Base-by-base conservation (phyloP, 1,284 basidiomycete genomes). In the Mycena citricolor region DNA sequence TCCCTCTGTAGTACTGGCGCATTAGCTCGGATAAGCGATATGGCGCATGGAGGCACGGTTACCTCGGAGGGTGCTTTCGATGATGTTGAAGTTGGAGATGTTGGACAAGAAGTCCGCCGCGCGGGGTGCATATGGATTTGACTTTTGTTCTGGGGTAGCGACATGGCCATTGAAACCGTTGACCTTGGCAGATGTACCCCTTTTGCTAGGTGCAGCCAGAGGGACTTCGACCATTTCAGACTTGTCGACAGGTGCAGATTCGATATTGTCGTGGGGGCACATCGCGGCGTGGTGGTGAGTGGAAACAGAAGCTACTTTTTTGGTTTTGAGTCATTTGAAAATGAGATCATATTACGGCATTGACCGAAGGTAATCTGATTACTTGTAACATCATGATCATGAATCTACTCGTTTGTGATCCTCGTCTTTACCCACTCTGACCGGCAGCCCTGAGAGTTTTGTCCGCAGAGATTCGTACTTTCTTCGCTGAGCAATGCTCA, bases 31-130 rank as follows among this genome's bases (percentile, higher is more conserved):
- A 19, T 43, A 19, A 39, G 16, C 32, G 32, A 10, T 34, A n/a
- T 34, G 11, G 16, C 14, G 38, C 39, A 41, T n/a, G n/a, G n/a
- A n/a, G n/a, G n/a, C n/a, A n/a, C n/a, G 64, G 75, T 50, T 47
- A 91, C 92, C 92, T 79, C 95, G 76, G 46, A 98, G 78, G 8
- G 94, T 98, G 58, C 88, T 92, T 73, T 98, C 94, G 64, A 98
- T 98, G 70, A 98, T 97, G 71, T 85, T 90, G 73, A 94, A 95
- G 71, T 94, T 94, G 43, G 81, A 86, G 55, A 94, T 76, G 65
- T 95, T 94, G 67, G 86, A 93, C 54, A 95, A 68, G 66, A 94
- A 94, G 67, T 95, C 93, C 16, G 88, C 81, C 14, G 87, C 87
- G n/a, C 90, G 80, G 19, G 90, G 83, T 31, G 86, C 90, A 65